These are phyloP conservation scores for Bipolaris victoriae DNA, from an alignment of 2,329 filamentous ascomycete species.

Conservation along the genomic window DNA sequence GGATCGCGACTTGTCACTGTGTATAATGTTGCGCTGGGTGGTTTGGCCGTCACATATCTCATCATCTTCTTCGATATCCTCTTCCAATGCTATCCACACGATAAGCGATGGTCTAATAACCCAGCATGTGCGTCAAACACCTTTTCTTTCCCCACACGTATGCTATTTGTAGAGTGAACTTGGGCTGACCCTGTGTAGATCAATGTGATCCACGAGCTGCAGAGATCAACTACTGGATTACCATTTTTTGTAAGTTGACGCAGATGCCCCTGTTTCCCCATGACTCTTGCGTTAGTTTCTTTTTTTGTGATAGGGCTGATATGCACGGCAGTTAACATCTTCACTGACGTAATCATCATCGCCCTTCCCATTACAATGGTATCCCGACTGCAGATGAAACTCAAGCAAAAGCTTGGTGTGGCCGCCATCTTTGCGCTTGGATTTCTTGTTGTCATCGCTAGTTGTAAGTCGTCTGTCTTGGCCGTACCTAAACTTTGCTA, in stretches of 20 bases:
- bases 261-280: background rate
- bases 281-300: background rate
- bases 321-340: slow-evolving; percentile 27
- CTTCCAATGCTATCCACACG: slow-evolving; percentile 50
- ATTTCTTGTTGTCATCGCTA: slow-evolving; percentile 32
- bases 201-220: slow-evolving; percentile 27
- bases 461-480: slow-evolving; percentile 20
- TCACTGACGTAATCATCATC: slow-evolving; percentile 30
- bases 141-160: background rate
- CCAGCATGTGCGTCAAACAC: slow-evolving; percentile 21
- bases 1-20: slow-evolving; percentile 47
- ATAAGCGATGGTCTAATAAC: slow-evolving; percentile 32
- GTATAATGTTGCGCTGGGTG: slow-evolving; percentile 47
- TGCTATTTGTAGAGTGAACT: background rate
- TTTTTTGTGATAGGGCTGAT: background rate
- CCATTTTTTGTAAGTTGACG: slow-evolving; percentile 24
- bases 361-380: slow-evolving; percentile 32
- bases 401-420: slow-evolving; percentile 32
- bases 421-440: slow-evolving; percentile 32
- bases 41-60: slow-evolving; percentile 40
- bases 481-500: background rate
- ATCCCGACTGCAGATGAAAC: slow-evolving; percentile 29
- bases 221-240: slow-evolving; percentile 32
- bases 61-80: slow-evolving; percentile 51
- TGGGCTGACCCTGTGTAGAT: slow-evolving; percentile 22